These are phyloP conservation scores for Stromatinia cepivora DNA, from an alignment of 2,329 filamentous ascomycete species.

Conservation along the genomic window DNA sequence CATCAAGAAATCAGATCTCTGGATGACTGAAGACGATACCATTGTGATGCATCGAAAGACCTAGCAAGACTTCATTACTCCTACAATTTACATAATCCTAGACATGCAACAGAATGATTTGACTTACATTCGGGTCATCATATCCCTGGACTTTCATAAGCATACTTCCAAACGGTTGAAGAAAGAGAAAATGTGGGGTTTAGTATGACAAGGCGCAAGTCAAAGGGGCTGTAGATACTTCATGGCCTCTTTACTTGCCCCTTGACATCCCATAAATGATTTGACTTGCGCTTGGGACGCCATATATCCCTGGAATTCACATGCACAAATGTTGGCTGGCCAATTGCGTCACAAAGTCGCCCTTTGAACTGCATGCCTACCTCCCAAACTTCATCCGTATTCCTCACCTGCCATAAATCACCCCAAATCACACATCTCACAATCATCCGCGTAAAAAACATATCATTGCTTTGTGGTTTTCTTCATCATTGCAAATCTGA, in stretches of 20 bases:
- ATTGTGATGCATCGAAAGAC: not conserved
- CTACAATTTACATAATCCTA: no score
- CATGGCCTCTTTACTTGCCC: not conserved
- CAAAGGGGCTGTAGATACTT: no score
- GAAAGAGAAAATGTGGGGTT: no score
- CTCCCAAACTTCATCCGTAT: not conserved
- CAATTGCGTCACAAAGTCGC: slow-evolving; percentile 8
- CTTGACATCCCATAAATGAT: not conserved
- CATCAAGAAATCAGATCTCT: not conserved
- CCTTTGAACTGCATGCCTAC: not conserved
- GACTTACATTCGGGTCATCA: no score
- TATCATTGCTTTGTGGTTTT: slow-evolving; percentile 40
- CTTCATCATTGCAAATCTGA: slow-evolving; percentile 43
- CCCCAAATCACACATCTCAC: slow-evolving; percentile 12
- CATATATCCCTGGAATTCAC: not conserved
- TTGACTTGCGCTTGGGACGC: not conserved
- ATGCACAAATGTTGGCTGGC: not conserved
- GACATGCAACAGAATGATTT: no score
- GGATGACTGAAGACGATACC: not conserved
- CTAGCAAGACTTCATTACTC: not conserved
- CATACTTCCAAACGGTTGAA: no score
- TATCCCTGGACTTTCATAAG: no score
- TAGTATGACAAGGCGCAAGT: no score
- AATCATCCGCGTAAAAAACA: slow-evolving; percentile 16
- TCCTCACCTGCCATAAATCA: slow-evolving; percentile 15